A percentile compares a stretch with the other conserved stretches of the same genome.
Conservation (phyloP, 2,329 filamentous ascomycete species). For the Podosphaera fusca region DNA sequence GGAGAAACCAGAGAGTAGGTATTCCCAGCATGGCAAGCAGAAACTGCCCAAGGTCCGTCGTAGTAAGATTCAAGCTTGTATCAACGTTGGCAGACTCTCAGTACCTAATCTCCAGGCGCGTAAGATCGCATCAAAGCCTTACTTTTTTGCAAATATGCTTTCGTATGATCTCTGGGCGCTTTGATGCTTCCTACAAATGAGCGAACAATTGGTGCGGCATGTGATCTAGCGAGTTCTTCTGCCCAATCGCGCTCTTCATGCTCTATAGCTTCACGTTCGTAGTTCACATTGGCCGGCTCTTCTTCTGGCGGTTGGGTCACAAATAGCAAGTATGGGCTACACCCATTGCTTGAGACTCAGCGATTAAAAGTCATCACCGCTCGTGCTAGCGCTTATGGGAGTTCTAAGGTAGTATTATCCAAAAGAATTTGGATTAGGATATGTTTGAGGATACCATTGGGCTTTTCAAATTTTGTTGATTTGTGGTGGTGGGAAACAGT, state of each 20-base stretch:
- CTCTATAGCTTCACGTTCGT: not conserved
- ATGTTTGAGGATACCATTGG: not conserved
- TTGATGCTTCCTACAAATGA: not conserved
- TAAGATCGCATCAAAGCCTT: not conserved
- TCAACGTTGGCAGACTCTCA: not conserved
- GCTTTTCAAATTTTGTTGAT: not conserved
- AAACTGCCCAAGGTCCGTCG: not conserved
- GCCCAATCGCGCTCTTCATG: not conserved
- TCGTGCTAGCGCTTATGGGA: not conserved
- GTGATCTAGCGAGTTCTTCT: not conserved
- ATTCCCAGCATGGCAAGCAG: not conserved
- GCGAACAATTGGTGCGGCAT: not conserved
- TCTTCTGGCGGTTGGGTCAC: not conserved
- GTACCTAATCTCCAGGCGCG: not conserved
- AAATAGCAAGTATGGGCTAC: not conserved
- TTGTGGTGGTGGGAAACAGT: no score
- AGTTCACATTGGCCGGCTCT: not conserved
- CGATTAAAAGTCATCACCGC: not conserved
- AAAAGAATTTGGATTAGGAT: not conserved
- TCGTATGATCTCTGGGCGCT: not conserved
- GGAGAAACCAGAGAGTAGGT: not conserved
- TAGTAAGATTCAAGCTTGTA: not conserved
- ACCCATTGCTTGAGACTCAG: not conserved
- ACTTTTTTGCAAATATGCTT: not conserved
- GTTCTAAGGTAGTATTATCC: not conserved